phyloP scores from a whole-genome alignment of 345 rosid species.

The Gossypium thurberi region DNA sequence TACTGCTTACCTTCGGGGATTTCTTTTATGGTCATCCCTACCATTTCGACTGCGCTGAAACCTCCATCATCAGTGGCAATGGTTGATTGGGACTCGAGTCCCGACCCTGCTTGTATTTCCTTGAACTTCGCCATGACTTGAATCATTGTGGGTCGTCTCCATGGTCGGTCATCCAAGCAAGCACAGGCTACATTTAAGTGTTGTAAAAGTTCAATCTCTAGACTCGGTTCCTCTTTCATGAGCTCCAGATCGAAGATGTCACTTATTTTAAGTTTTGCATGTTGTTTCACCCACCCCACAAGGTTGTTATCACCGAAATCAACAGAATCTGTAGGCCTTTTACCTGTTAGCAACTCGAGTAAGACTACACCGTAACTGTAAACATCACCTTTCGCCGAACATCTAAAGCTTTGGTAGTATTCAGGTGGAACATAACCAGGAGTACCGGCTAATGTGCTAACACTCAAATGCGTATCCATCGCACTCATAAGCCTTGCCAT shows the following conservation, averaged over 20 bases:
- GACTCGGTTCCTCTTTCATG: conserved; percentile 60
- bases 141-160: conserved; percentile 71
- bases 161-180: conserved; percentile 73
- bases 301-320: conserved; percentile 97
- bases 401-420: conserved; percentile 85
- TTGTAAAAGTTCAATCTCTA: conserved; percentile 69
- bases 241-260: conserved; percentile 77
- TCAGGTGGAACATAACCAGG: conserved; percentile 99
- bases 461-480: conserved; percentile 91
- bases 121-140: conserved; percentile 73
- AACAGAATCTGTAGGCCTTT: conserved; percentile 82
- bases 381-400: conserved; percentile 89
- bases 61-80: conserved; percentile 62
- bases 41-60: conserved; percentile 52
- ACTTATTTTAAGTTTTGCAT: conserved; percentile 60
- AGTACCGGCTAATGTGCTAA: conserved; percentile 95
- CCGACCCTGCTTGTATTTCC: conserved; percentile 74
- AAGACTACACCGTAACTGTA: conserved; percentile 93
- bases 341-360: conserved; percentile 84
- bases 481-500: conserved; percentile 93
- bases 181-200: conserved; percentile 69
- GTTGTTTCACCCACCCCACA: conserved; percentile 97
- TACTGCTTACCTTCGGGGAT: conserved; percentile 53
- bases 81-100: conserved; percentile 70
- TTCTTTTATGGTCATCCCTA: conserved; percentile 80